Evolutionary conservation across 2,329 filamentous ascomycete genomes (phyloP), one percentile per base, ranked within the genome.

Genomic region (Fusarium mangiferae): DNA sequence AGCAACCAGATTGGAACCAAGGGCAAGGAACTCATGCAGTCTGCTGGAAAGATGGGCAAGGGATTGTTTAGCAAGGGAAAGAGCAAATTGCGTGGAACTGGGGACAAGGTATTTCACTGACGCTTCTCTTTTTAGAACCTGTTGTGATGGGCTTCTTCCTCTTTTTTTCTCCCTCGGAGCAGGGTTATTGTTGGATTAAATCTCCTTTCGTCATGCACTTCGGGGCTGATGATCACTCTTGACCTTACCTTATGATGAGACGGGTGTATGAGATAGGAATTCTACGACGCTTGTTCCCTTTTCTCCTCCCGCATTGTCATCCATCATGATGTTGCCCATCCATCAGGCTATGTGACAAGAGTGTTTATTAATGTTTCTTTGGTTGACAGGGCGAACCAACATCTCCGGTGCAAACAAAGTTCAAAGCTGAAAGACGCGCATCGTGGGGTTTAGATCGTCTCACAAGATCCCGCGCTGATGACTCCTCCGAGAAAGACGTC

Each of bases 1-100:
- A 84, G 88, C 69, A 86, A 89, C 73, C 90, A 93, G 78, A 90
- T 95, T 81, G 93, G 94, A 76, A 89, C 91, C 44, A 96, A 95
- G 85, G 92, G 95, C 81, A 98, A 98, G 84, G 95, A 97, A 78
- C 85, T 98, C 35, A 88, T 98, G 80, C 93, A 96, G 74, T 92
- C 92, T 28, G 95, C 95, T 62, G 94, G 94, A 60, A 95, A 94
- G 80, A 94, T 94, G 66, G 95, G 95, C 55, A 98, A 98, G 85
- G 96, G 95, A 59, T 83, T 98, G 73, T 92, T 98, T 82, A 94
- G 93, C 75, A 97, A 97, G 85, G 94, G 95, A 76, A 96, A 93
- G 84, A 96, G 90, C 84, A 96, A 94, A 83, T 91, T 98, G 81
- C 86, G 88, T 72, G 89, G 87, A 80, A 89, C 89, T 73, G 90